Base-by-base conservation (phyloP, 106 monocot genomes). In the Allium fistulosum region DNA sequence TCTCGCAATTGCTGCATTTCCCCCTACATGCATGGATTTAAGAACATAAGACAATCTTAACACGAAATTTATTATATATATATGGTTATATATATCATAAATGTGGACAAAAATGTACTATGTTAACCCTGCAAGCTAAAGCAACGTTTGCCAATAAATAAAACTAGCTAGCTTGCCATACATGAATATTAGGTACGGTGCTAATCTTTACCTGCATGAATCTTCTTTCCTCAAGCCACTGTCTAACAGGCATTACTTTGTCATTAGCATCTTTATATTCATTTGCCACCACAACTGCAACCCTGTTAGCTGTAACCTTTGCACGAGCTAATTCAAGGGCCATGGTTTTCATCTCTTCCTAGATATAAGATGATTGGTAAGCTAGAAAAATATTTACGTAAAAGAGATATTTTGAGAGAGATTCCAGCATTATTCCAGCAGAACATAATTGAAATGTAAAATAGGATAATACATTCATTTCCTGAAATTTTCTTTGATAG, bases 231-330 rank as follows among this genome's bases (percentile, higher is more conserved):
- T 95, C 95, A 55, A 95, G 91, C 95, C 95, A 95, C 65, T 95
- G 95, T 70, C 79, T 91, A 22, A 96, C 96, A 69, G 96, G 96
- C 96, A 96, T 96, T 26, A 96, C 96, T 81, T 88, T 96, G 70
- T 96, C 96, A 82, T 96, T 96, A 63, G 83, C 91, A 86, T 96
- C 96, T 80, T 96, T 96, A 91, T 91, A 96, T 59, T 96, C 96
- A 84, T 96, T 96, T 53, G 96, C 96, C 63, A 96, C 96, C 11
- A 95, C 95, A 47, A 88, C 87, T 17, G 95, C 91, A 74, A 95
- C 95, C 77, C 95, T 81, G 57, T 95, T 96, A 16, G 96, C 96
- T 37, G 83, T 80, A 72, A 96, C 96, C 65, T 91, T 96, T 60
- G 96, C 86, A 68, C 95, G 90, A 9, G 95, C 71, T 61, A 95